phyloP scores from a whole-genome alignment of 495 filamentous ascomycete species.

The Echria macrotheca region DNA sequence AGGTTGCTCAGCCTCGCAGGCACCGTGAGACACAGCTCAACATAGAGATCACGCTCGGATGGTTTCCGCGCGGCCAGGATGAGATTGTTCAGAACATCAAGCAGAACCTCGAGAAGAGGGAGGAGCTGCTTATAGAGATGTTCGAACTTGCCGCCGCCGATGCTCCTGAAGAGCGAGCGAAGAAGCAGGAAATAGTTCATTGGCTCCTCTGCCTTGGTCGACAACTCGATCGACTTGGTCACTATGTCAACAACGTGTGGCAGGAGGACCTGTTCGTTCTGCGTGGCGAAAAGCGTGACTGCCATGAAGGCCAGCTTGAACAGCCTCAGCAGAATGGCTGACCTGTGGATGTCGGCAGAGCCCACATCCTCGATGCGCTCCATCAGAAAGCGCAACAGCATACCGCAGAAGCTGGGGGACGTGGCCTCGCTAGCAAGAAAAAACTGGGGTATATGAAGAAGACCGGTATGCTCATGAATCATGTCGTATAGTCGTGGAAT shows the following conservation, averaged over 20 bases:
- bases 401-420: slow-evolving; percentile 93
- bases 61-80: slow-evolving; percentile 83
- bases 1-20: slow-evolving; percentile 93
- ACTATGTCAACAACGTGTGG: slow-evolving; percentile 96
- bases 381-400: slow-evolving; percentile 97
- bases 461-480: slow-evolving; percentile 92
- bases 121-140: slow-evolving; percentile 97
- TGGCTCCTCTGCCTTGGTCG: slow-evolving; percentile 90
- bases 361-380: slow-evolving; percentile 91
- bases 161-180: slow-evolving; percentile 88
- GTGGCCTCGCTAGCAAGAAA: slow-evolving; percentile 97
- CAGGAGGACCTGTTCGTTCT: slow-evolving; percentile 92
- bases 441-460: slow-evolving; percentile 95
- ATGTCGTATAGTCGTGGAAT: slow-evolving; percentile 95
- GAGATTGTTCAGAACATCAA: slow-evolving; percentile 94
- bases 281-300: slow-evolving; percentile 86
- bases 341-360: slow-evolving; percentile 80
- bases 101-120: slow-evolving; percentile 90
- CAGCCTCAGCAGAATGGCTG: slow-evolving; percentile 84
- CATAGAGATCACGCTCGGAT: slow-evolving; percentile 88
- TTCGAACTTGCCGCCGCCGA: slow-evolving; percentile 95
- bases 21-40: slow-evolving; percentile 93
- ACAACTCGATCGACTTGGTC: slow-evolving; percentile 91
- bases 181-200: slow-evolving; percentile 98
- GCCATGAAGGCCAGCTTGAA: slow-evolving; percentile 99